phyloP scores from a whole-genome alignment of 106 monocot genomes.

The Phalaenopsis aphrodite region DNA sequence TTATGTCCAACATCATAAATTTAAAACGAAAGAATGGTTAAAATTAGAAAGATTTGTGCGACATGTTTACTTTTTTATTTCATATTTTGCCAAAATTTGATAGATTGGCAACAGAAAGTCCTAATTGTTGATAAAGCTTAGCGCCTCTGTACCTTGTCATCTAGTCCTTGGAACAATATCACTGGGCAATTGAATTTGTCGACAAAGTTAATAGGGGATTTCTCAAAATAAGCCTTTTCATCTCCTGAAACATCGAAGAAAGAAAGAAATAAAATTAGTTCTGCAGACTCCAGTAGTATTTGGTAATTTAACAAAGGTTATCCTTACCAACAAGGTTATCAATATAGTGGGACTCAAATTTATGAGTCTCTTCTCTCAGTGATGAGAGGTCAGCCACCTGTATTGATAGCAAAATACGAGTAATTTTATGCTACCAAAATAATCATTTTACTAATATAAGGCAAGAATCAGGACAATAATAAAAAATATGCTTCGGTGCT shows the following conservation, averaged over 20 bases:
- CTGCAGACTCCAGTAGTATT: not conserved
- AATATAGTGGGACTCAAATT: slow-evolving; percentile 82
- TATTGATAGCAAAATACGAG: slow-evolving; percentile 2
- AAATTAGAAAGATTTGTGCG: not conserved
- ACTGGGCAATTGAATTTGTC: slow-evolving; percentile 81
- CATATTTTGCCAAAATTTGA: not conserved
- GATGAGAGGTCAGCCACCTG: slow-evolving; percentile 80
- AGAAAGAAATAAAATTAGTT: slow-evolving; percentile 3
- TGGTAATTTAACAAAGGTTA: not conserved
- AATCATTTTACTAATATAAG: not conserved
- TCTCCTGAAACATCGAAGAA: slow-evolving; percentile 28
- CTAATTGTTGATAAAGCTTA: not conserved
- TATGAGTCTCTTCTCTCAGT: slow-evolving; percentile 78
- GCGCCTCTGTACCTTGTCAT: slow-evolving; percentile 69
- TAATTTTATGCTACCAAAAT: not conserved
- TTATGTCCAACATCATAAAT: not conserved
- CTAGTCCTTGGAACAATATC: slow-evolving; percentile 92
- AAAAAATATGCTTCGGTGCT: not conserved
- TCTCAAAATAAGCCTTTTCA: slow-evolving; percentile 44
- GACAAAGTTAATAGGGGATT: slow-evolving; percentile 90
- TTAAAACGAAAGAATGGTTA: not conserved
- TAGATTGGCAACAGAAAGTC: not conserved
- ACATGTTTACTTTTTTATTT: not conserved
- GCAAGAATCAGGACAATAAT: not conserved
- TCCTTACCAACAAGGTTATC: slow-evolving; percentile 83